A percentile compares a stretch with the other conserved stretches of the same genome.
Conservation (phyloP, 805 yeast species). For the Hanseniaspora vineae region DNA sequence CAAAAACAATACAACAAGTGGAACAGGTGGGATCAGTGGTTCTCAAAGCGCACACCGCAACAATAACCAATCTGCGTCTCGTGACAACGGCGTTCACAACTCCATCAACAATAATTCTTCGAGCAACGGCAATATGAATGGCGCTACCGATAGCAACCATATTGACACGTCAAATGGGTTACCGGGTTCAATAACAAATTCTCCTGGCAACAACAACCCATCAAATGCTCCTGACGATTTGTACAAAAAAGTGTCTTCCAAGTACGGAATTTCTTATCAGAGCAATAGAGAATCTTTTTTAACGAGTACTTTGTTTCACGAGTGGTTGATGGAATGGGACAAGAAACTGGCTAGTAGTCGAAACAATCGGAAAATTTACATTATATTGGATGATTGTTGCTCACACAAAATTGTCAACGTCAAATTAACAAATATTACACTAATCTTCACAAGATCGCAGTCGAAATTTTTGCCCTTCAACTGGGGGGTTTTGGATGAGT, state of each 20-base stretch:
- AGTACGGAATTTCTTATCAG: slow-evolving; percentile 41
- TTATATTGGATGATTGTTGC: slow-evolving; percentile 48
- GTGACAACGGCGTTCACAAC: background rate
- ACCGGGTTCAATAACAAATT: background rate
- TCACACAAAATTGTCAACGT: slow-evolving; percentile 47
- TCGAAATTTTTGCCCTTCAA: slow-evolving; percentile 44
- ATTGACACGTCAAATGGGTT: background rate
- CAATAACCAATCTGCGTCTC: too few relatives aligned
- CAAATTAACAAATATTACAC: slow-evolving; percentile 30
- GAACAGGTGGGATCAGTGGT: background rate
- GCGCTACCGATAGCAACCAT: background rate
- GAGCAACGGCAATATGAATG: background rate
- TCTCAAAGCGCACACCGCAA: background rate
- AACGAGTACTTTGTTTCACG: slow-evolving; percentile 48
- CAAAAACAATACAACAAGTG: background rate
- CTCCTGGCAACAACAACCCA: slow-evolving; percentile 9
- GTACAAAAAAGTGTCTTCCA: slow-evolving; percentile 33
- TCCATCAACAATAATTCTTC: slow-evolving; percentile 15
- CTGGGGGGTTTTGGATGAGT: slow-evolving; percentile 52
- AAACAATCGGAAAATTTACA: slow-evolving; percentile 37
- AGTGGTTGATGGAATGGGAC: slow-evolving; percentile 47
- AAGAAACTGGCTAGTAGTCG: slow-evolving; percentile 34
- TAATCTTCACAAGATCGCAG: slow-evolving; percentile 27
- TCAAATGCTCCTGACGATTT: background rate
- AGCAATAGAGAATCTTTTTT: slow-evolving; percentile 52